Conservation (phyloP, 495 filamentous ascomycete genomes). For the Neurospora sp. region DNA sequence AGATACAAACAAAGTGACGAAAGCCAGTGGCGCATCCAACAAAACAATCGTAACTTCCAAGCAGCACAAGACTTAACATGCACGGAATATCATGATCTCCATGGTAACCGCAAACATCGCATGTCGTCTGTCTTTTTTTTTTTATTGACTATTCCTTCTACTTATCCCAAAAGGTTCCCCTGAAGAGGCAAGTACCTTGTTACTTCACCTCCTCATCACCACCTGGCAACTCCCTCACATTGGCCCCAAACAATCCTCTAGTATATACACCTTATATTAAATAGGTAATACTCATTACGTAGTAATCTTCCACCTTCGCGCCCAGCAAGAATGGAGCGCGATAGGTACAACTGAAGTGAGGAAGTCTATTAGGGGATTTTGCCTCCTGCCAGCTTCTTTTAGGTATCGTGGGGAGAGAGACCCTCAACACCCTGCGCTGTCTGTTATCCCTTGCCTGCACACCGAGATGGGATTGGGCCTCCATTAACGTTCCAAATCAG, state of each 20-base stretch:
- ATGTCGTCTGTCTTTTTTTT: background rate
- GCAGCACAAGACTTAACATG: background rate
- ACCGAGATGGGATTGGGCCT: background rate
- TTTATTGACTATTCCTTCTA: background rate
- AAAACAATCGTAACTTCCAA: background rate
- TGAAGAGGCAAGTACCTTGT: background rate
- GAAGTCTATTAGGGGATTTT: background rate
- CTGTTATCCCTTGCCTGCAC: background rate
- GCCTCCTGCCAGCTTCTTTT: background rate
- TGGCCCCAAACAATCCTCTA: background rate
- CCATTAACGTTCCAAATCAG: background rate
- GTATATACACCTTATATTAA: background rate
- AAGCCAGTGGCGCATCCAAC: background rate
- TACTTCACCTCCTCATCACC: background rate
- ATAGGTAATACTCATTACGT: background rate
- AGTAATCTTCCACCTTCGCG: background rate
- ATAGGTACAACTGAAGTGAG: background rate
- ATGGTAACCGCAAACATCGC: background rate
- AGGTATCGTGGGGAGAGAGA: background rate
- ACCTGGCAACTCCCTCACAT: background rate
- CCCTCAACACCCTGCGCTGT: background rate
- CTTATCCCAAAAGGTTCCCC: background rate
- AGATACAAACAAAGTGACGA: background rate
- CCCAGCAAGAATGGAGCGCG: background rate
- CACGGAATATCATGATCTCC: background rate